Base-by-base conservation (phyloP, 306 rosid genomes). In the Fragaria vesca region DNA sequence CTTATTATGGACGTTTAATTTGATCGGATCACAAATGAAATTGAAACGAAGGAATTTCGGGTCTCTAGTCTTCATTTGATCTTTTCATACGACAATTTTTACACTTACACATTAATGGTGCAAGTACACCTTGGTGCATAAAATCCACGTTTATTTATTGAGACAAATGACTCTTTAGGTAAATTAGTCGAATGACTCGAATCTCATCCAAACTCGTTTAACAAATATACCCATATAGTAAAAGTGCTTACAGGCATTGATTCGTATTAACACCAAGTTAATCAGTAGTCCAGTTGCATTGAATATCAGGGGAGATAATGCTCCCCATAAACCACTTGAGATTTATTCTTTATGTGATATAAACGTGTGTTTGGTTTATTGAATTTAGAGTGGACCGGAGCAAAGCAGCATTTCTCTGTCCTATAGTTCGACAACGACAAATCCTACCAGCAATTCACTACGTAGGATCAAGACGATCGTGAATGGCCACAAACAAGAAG, bases 341-440 rank as follows among this genome's bases (percentile, higher is more conserved):
- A 34, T 5, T 2, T 34, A 7, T 17, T 32, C 15, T 12, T 12
- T 26, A 20, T 8, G 52, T 21, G 51, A 73, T 34, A n/a, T 13
- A 55, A 73, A 73, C 72, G 63, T 34, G 76, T 26, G 43, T 28
- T 50, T 42, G 30, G 30, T 55, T 73, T 73, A 40, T 73, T 55
- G 40, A 55, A 72, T 30, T 52, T 12, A 34, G 34, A 54, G 45
- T 51, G 45, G 63, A 34, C 65, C 6, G 1, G 3, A 51, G 2
- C 48, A 72, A 40, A 40, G 12, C 30, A 42, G 32, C 32, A 11
- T 10, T 66, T 10, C 10, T 42, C 30, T 36, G 43, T 63, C 69
- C n/a, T 34, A 3, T 17, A 18, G 11, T 34, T 67, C 52, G 72
- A 67, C 52, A 20, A 67, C 18, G 52, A 67, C 72, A 67, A 38